Conservation (phyloP, 768 basidiomycete genomes). For the Podaxis pistillaris region DNA sequence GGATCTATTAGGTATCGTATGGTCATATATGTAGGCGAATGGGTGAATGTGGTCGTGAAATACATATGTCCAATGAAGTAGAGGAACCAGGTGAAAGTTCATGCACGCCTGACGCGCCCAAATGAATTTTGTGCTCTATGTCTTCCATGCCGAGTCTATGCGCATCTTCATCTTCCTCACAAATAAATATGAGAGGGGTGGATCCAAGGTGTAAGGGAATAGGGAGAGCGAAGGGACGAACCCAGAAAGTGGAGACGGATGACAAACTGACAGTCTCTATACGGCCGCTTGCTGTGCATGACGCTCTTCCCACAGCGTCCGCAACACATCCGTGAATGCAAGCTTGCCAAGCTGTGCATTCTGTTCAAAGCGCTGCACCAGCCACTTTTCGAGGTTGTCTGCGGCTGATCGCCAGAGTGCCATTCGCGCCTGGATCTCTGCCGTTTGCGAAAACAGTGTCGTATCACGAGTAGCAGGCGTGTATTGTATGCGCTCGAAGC, state of each 20-base stretch:
- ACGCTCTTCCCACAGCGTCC: constrained; percentile 74
- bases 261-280: background rate
- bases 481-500: constrained; percentile 89
- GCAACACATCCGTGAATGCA: constrained; percentile 87
- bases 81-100: background rate
- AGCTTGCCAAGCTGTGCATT: constrained; percentile 89
- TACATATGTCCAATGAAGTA: constrained; percentile 1
- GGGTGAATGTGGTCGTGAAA: background rate
- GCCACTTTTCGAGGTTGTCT: constrained; percentile 81
- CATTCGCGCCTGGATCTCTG: constrained; percentile 85
- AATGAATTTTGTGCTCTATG: constrained; percentile 9
- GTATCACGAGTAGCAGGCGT: constrained; percentile 59
- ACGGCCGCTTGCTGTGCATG: constrained; percentile 28
- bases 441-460: constrained; percentile 86
- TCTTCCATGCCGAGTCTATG: constrained; percentile 4
- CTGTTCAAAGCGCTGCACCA: constrained; percentile 86
- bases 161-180: constrained; percentile 1
- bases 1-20: constrained; percentile 11
- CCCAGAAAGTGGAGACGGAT: background rate
- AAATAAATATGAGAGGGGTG: constrained; percentile 11
- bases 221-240: background rate
- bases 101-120: background rate
- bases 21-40: background rate
- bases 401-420: constrained; percentile 79
- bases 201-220: background rate